Base-by-base conservation (phyloP, 179 eudicot genomes). In the Vitellaria paradoxa region DNA sequence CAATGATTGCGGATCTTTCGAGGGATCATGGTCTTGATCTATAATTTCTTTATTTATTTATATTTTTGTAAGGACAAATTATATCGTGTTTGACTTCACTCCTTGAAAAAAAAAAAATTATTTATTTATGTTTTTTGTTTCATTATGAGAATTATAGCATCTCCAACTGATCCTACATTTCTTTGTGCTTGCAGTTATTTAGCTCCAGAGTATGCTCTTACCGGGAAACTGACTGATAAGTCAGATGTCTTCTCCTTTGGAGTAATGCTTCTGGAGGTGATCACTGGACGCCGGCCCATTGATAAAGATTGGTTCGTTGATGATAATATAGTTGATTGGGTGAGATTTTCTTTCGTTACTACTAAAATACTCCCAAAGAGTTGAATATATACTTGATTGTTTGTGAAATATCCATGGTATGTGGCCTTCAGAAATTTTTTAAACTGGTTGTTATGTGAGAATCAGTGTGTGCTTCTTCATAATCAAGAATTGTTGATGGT, bases 301-400 rank as follows among this genome's bases (percentile, higher is more conserved):
- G 97, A 89, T 75, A 93, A 89, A 85, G 86, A 87, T 77, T 90
- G 87, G 67, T 80, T 89, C 81, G 81, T 85, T 80, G 97, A 93
- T 77, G 97, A 91, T 81, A 90, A 92, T 78, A 89, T 93, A 80
- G 90, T 93, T 74, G 97, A 90, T 84, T 93, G 97, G 97, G 97
- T 93, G 84, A 86, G 92, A 65, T 68, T 70, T 12, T 70, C n/a
- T 18, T 73, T 47, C 46, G 26, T 9, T 18, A 6, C 42, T 72
- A 20, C 0, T 53, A 9, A 20, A 68, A 20, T 40, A 67, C 30
- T 40, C 45, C n/a, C 9, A 3, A 47, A 49, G 17, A 1, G 8
- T 46, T n/a, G n/a, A 68, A 68, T 26, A 46, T 46, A 45, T 68
- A 2, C 49, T 7, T 24, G 17, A 68, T 9, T 68, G 53, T 68